These are phyloP conservation scores for Leccinum pallidistipes DNA, from an alignment of 1,284 basidiomycete species.

Conservation along the genomic window DNA sequence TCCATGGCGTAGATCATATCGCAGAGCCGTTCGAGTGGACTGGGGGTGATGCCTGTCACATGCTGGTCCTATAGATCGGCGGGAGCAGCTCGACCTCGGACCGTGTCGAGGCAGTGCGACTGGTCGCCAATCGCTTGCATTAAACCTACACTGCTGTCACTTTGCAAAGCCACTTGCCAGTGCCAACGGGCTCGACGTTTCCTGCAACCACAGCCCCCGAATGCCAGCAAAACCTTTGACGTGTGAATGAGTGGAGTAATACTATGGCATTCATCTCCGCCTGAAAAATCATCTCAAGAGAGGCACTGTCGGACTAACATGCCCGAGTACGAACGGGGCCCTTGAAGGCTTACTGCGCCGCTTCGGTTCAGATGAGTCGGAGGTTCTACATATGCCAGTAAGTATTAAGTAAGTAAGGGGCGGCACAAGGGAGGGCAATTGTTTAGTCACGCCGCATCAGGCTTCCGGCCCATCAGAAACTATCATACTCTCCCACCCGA, in stretches of 20 bases:
- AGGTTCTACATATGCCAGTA: neutral
- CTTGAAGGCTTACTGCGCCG: neutral
- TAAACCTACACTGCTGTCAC: neutral
- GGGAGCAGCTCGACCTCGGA: neutral
- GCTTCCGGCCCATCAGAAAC: too few species aligned
- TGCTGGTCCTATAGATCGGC: neutral
- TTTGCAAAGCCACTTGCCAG: neutral
- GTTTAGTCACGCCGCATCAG: too few species aligned
- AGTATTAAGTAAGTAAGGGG: neutral
- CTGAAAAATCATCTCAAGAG: neutral
- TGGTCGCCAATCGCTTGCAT: neutral
- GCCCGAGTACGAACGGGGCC: neutral
- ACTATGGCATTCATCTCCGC: neutral
- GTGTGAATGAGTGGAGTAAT: neutral
- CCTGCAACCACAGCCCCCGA: neutral
- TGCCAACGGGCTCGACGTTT: neutral
- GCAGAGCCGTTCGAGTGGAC: neutral
- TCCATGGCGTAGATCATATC: constrained; percentile 13
- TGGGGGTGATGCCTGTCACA: neutral
- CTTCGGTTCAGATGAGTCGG: neutral
- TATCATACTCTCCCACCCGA: neutral
- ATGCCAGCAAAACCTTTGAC: neutral
- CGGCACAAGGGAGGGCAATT: too few species aligned
- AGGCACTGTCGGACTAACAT: neutral
- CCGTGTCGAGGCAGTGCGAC: neutral